Percentiles rank a stretch among this genome's conserved stretches.
These are phyloP conservation scores for Alternaria triticimaculans DNA, from an alignment of 2,329 filamentous ascomycete genomes.

Conservation along the genomic window DNA sequence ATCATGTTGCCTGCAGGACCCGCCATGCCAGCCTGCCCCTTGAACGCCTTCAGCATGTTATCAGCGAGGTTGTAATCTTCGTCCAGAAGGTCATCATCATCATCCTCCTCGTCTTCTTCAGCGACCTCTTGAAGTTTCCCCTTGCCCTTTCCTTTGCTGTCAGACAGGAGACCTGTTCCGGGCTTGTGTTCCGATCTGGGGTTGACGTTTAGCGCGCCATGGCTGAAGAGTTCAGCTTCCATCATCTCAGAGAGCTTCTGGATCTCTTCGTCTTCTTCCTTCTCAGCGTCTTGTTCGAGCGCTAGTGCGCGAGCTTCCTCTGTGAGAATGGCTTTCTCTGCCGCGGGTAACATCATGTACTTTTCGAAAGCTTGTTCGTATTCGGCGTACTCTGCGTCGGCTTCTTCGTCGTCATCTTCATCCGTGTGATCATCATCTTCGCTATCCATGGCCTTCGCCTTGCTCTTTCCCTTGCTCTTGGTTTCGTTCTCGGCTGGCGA, in stretches of 20 bases:
- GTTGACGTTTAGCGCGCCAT: slow-evolving; percentile 67
- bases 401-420: slow-evolving; percentile 59
- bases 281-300: slow-evolving; percentile 50
- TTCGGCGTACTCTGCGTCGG: slow-evolving; percentile 72
- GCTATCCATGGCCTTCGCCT: slow-evolving; percentile 66
- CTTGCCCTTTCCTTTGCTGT: slow-evolving; percentile 20
- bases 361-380: slow-evolving; percentile 81
- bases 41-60: slow-evolving; percentile 92
- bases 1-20: slow-evolving; percentile 90
- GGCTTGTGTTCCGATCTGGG: slow-evolving; percentile 20
- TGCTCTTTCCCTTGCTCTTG: slow-evolving; percentile 50
- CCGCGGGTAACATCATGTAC: slow-evolving; percentile 75
- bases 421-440: slow-evolving; percentile 31
- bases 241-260: slow-evolving; percentile 70
- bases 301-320: slow-evolving; percentile 45
- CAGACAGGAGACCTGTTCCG: slow-evolving; percentile 10
- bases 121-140: slow-evolving; percentile 18
- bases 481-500: slow-evolving; percentile 47
- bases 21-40: slow-evolving; percentile 82
- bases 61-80: slow-evolving; percentile 87
- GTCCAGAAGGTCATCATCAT: slow-evolving; percentile 63
- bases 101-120: slow-evolving; percentile 52
- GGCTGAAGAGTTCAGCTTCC: slow-evolving; percentile 73
- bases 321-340: slow-evolving; percentile 41
- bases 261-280: slow-evolving; percentile 64